phyloP scores from a whole-genome alignment of 1,139 yeast species.

The Protomyces macrosporus region DNA sequence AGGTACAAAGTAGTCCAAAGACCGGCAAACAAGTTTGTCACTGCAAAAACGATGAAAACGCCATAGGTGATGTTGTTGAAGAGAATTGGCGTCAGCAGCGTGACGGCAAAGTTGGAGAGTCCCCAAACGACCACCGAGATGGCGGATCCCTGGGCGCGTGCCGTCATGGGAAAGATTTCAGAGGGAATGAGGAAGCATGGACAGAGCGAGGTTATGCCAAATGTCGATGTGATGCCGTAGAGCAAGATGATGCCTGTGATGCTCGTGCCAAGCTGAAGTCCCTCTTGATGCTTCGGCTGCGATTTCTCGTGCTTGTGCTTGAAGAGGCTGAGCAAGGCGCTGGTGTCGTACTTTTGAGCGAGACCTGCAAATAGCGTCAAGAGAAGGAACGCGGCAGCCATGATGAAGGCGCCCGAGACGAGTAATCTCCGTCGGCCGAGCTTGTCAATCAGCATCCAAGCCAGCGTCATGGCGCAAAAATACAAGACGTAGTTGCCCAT shows the following conservation, averaged over 20 bases:
- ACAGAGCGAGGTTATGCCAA: constrained; percentile 23
- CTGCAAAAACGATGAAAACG: constrained; percentile 13
- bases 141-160: constrained; percentile 24
- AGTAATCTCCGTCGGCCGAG: constrained; percentile 10
- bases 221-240: constrained; percentile 17
- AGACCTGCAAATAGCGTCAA: constrained; percentile 14
- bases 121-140: constrained; percentile 22
- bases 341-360: constrained; percentile 9
- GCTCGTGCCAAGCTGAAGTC: constrained; percentile 8
- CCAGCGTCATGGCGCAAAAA: constrained; percentile 16
- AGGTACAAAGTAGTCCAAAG: constrained; percentile 14
- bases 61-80: constrained; percentile 14
- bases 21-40: constrained; percentile 14
- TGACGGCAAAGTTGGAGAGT: constrained; percentile 17
- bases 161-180: constrained; percentile 20
- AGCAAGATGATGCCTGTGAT: constrained; percentile 13
- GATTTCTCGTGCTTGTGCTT: not conserved
- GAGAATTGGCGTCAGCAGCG: constrained; percentile 20
- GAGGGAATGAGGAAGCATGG: constrained; percentile 18
- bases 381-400: constrained; percentile 4
- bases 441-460: constrained; percentile 23
- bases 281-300: not conserved
- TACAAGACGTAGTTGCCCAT: constrained; percentile 24
- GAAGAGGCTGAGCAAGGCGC: not conserved
- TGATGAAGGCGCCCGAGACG: constrained; percentile 8